Evolutionary conservation across 331 rosid species (phyloP), one percentile per base, ranked within the genome.

Genomic region (Prunus yedoensis): DNA sequence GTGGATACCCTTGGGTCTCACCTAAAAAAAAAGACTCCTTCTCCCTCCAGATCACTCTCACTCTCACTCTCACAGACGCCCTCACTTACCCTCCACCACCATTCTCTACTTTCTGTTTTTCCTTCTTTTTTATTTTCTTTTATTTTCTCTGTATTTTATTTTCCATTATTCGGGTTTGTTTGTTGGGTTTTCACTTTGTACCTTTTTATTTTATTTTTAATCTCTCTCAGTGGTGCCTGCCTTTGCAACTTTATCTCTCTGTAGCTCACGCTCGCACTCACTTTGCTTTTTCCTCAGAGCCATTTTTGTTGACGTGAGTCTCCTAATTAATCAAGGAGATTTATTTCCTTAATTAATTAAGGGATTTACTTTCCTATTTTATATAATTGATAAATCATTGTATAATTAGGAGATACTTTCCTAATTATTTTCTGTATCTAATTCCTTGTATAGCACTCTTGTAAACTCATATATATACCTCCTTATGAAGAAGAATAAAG

Each of bases 301-400:
- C 75, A 77, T 21, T 68, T 75, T 83, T 77, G 21, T 21, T 21
- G 21, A 21, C 21, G 21, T 21, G 21, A 21, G 21, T 21, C 21
- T 21, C 21, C 21, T 21, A 21, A 21, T 21, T 21, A 21, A 21
- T 21, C 21, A 21, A 21, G 21, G 21, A 21, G 21, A 21, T 21
- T 21, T 21, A 21, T 21, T 21, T 21, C 21, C 21, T 21, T 21
- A 21, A 21, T 21, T 21, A 21, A 21, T 21, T 21, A 21, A 21
- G 21, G 21, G 21, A 21, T 21, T 21, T 21, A 21, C 21, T 21
- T 21, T 21, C 21, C 21, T 21, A 21, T 21, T 21, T 21, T 21
- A 21, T 21, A 21, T 21, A 21, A 21, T 21, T 21, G 21, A 21
- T 21, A 21, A 21, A 21, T 21, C 21, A 21, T 21, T 21, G 21